Evolutionary conservation across 192 early-diverging fungal species (phyloP).

Genomic region (Backusella tarrabulga): DNA sequence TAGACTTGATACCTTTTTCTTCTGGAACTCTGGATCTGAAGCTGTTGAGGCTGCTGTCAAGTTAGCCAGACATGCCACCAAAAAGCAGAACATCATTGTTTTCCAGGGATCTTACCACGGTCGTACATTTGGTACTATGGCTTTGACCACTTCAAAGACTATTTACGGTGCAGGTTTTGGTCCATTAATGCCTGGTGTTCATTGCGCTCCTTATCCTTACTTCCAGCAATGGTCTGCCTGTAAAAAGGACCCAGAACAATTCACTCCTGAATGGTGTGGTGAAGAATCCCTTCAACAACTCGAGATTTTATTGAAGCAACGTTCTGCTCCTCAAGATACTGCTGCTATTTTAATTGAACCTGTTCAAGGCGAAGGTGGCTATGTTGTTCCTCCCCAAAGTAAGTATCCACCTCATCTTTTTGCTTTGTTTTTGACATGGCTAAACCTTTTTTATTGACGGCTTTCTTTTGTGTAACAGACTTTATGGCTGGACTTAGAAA

Average conservation of each 20-base stretch:
- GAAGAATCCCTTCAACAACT: slow-evolving; percentile 36
- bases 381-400: slow-evolving; percentile 40
- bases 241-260: slow-evolving; percentile 27
- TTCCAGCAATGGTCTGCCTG: slow-evolving; percentile 37
- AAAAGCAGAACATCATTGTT: slow-evolving; percentile 47
- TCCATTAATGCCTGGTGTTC: slow-evolving; percentile 47
- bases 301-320: slow-evolving; percentile 41
- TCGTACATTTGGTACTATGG: slow-evolving; percentile 46
- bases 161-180: slow-evolving; percentile 38
- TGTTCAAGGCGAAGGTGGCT: slow-evolving; percentile 45
- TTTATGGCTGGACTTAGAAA: slow-evolving; percentile 32
- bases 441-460: not conserved
- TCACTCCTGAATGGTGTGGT: slow-evolving; percentile 33
- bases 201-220: slow-evolving; percentile 40
- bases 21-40: slow-evolving; percentile 46
- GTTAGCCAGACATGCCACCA: slow-evolving; percentile 42
- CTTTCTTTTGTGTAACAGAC: slow-evolving; percentile 13
- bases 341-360: slow-evolving; percentile 44
- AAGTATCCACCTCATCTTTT: slow-evolving; percentile 1
- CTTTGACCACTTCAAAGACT: slow-evolving; percentile 46
- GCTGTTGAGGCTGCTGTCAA: slow-evolving; percentile 46
- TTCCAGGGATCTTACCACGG: slow-evolving; percentile 47
- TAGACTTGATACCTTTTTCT: slow-evolving; percentile 42
- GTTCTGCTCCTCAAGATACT: slow-evolving; percentile 40
- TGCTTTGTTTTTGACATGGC: not conserved